Conservation (phyloP, 805 yeast genomes). For the Lachancea sp. region DNA sequence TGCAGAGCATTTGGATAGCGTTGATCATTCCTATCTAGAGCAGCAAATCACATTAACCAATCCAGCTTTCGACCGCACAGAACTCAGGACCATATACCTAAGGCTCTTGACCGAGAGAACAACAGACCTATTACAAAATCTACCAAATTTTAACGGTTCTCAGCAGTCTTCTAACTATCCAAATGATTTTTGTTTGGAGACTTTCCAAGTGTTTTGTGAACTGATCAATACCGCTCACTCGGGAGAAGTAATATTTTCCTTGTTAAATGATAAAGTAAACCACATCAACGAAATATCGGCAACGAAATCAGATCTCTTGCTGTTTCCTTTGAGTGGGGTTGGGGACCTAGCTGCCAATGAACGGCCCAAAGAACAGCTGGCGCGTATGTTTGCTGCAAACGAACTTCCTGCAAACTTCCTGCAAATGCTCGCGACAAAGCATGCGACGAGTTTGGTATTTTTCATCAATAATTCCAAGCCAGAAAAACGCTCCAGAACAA, state of each 20-base stretch:
- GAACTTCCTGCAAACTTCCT: conserved; percentile 27
- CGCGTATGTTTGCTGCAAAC: conserved; percentile 28
- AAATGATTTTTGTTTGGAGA: conserved; percentile 29
- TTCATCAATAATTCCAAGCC: conserved; percentile 24
- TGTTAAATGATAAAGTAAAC: conserved; percentile 25
- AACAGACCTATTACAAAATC: conserved; percentile 61
- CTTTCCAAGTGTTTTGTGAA: conserved; percentile 33
- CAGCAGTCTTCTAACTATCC: conserved; percentile 22
- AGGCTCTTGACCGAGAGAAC: conserved; percentile 61
- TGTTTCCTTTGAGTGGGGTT: conserved; percentile 21
- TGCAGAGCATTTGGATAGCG: background rate
- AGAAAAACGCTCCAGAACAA: conserved; percentile 18
- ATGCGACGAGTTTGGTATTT: conserved; percentile 19
- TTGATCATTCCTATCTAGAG: background rate
- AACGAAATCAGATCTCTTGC: conserved; percentile 9
- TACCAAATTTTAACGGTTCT: conserved; percentile 35
- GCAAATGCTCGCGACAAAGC: conserved; percentile 13
- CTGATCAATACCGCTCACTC: conserved; percentile 49
- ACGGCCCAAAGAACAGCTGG: conserved; percentile 20
- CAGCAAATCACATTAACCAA: background rate
- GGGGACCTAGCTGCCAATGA: conserved; percentile 10
- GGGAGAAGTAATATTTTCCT: conserved; percentile 48
- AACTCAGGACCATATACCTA: conserved; percentile 35
- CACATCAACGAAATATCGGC: conserved; percentile 17
- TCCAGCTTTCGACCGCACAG: conserved; percentile 15